phyloP scores from a whole-genome alignment of 139 green algal species.

The Nannochloris sp. region DNA sequence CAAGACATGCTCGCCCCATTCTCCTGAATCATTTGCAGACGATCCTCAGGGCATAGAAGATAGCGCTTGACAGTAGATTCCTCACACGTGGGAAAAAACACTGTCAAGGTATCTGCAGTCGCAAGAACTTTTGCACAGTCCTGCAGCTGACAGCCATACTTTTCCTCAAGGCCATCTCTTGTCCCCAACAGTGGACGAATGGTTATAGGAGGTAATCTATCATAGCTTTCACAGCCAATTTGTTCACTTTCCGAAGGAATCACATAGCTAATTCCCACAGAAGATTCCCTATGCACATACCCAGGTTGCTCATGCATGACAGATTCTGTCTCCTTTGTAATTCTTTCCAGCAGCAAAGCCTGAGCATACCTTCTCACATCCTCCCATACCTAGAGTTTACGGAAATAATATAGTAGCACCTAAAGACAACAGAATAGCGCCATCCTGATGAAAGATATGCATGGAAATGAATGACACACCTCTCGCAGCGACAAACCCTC shows the following conservation, averaged over 20 bases:
- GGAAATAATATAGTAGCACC: too few relatives aligned
- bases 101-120: conserved; percentile 7
- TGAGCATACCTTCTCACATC: background rate
- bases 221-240: background rate
- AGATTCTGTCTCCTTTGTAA: background rate
- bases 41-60: conserved; percentile 17
- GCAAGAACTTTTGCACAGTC: background rate
- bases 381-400: background rate
- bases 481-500: too few relatives aligned
- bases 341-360: background rate
- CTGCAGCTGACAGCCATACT: background rate
- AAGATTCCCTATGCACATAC: background rate
- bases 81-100: conserved; percentile 9
- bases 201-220: conserved; percentile 29
- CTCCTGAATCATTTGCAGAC: conserved; percentile 8
- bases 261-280: conserved; percentile 35
- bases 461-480: too few relatives aligned
- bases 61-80: conserved; percentile 34
- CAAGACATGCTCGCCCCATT: background rate
- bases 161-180: background rate
- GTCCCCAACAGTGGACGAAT: conserved; percentile 12
- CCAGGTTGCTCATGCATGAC: background rate
- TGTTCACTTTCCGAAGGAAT: conserved; percentile 28
- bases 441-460: too few relatives aligned
- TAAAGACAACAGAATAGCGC: too few relatives aligned